Evolutionary conservation across 129 eudicot species (phyloP).

Genomic region (Saussurea involucrata): DNA sequence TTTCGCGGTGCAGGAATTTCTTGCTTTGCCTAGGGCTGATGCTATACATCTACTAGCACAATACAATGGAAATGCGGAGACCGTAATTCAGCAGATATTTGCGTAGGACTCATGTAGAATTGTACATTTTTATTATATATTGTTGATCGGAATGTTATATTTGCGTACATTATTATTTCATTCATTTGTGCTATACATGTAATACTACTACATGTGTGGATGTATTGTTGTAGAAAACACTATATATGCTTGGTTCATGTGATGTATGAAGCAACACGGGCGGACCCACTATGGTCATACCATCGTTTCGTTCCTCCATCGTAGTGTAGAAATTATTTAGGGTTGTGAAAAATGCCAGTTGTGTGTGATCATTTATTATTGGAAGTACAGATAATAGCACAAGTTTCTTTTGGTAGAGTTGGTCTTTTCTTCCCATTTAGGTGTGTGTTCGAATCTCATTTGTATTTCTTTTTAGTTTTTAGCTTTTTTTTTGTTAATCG

Average conservation of each 20-base stretch:
- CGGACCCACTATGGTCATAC: too few species aligned
- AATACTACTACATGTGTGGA: background rate
- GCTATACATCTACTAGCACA: slow-evolving; percentile 92
- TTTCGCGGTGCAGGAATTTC: slow-evolving; percentile 71
- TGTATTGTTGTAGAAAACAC: background rate
- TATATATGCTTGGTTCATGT: background rate
- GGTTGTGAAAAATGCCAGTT: too few species aligned
- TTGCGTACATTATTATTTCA: slow-evolving; percentile 27
- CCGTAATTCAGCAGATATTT: slow-evolving; percentile 88
- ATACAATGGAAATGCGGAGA: slow-evolving; percentile 89
- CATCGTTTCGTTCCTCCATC: background rate
- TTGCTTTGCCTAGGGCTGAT: slow-evolving; percentile 93
- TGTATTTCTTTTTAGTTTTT: too few species aligned
- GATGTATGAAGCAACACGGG: background rate
- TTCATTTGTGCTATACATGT: slow-evolving; percentile 22
- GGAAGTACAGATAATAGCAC: background rate
- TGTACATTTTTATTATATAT: slow-evolving; percentile 12
- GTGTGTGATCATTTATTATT: too few species aligned
- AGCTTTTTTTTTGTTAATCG: too few species aligned
- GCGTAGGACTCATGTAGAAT: slow-evolving; percentile 38
- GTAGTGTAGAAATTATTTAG: background rate
- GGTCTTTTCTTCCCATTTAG: background rate
- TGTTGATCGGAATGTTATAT: slow-evolving; percentile 4
- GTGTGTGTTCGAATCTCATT: too few species aligned
- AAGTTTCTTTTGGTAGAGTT: background rate